These are phyloP conservation scores for Ziziphus jujuba DNA, from an alignment of 306 rosid genomes.

Conservation along the genomic window DNA sequence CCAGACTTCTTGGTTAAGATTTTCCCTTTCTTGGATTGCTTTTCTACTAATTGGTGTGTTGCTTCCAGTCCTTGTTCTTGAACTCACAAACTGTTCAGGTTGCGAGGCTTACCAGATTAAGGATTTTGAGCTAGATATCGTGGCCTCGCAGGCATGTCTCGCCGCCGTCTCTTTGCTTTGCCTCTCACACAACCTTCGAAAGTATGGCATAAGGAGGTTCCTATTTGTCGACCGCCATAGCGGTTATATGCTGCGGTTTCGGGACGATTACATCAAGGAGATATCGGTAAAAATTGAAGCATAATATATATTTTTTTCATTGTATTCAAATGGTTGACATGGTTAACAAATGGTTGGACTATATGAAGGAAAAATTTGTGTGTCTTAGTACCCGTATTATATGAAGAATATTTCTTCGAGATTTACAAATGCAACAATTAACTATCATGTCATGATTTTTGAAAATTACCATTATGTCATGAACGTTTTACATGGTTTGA, in stretches of 20 bases:
- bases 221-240: constrained; percentile 63
- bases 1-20: constrained; percentile 31
- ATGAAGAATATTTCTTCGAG: neutral
- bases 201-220: constrained; percentile 65
- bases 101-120: constrained; percentile 50
- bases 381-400: neutral
- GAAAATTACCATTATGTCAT: neutral
- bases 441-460: no score
- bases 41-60: constrained; percentile 46
- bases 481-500: neutral
- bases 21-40: constrained; percentile 47
- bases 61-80: constrained; percentile 49
- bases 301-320: no score
- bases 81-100: constrained; percentile 33
- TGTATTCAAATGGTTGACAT: no score
- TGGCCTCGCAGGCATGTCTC: constrained; percentile 65
- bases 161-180: constrained; percentile 79
- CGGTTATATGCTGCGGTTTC: constrained; percentile 50
- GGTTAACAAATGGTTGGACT: neutral
- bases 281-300: constrained; percentile 43
- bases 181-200: constrained; percentile 55
- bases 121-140: constrained; percentile 58
- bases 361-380: neutral
- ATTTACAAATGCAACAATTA: no score
- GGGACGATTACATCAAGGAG: constrained; percentile 52